Percentiles rank a stretch among this genome's conserved stretches.
phyloP scores from a whole-genome alignment of 345 rosid species.

The Hypericum perforatum region DNA sequence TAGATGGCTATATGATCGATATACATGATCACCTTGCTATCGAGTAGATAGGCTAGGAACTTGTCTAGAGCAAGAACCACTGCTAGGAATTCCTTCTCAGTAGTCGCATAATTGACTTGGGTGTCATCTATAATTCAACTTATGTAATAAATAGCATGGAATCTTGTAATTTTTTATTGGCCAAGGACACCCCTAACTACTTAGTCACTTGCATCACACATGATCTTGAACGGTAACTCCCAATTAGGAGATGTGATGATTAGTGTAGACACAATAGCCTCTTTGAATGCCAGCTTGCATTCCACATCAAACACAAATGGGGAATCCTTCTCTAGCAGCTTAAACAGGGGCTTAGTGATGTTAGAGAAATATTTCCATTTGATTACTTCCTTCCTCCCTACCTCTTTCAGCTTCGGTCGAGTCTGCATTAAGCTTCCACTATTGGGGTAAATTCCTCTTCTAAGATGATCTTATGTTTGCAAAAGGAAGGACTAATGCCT shows the following conservation, averaged over 20 bases:
- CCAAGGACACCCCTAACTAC: not conserved
- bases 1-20: not conserved
- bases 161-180: not conserved
- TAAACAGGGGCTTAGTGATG: not conserved
- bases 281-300: not conserved
- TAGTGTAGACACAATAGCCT: not conserved
- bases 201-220: slow-evolving; percentile 7
- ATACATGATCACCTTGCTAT: not conserved
- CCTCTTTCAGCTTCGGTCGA: not conserved
- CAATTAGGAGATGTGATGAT: not conserved
- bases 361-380: not conserved
- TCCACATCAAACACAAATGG: not conserved
- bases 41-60: not conserved
- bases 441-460: too few relatives aligned
- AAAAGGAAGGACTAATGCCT: too few relatives aligned
- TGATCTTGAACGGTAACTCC: not conserved
- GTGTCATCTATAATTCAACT: not conserved
- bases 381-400: not conserved
- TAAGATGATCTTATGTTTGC: too few relatives aligned
- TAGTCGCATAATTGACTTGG: not conserved
- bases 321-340: not conserved
- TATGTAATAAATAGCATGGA: not conserved
- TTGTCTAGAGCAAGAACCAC: not conserved
- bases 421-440: too few relatives aligned
- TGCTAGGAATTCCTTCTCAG: not conserved